phyloP scores from a whole-genome alignment of 2,329 filamentous ascomycete genomes.

The Cordyceps cateniannulata region DNA sequence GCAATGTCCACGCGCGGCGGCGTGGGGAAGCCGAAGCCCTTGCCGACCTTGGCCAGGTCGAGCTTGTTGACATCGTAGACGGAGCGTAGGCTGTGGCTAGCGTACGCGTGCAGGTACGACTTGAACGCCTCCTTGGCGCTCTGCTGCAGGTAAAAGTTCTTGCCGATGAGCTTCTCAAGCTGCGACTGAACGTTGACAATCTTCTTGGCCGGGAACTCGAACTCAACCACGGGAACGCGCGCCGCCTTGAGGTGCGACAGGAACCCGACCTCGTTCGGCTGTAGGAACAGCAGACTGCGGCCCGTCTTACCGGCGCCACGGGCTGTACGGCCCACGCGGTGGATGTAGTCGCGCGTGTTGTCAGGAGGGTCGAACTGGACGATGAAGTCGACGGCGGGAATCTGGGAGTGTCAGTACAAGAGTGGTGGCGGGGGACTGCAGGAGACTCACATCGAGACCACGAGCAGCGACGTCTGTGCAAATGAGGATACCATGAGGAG shows the following conservation, averaged over 20 bases:
- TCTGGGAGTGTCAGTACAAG: constrained; percentile 38
- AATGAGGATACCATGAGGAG: constrained; percentile 79
- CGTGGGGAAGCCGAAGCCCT: constrained; percentile 72
- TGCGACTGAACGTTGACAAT: constrained; percentile 86
- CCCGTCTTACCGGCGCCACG: constrained; percentile 78
- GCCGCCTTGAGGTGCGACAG: constrained; percentile 85
- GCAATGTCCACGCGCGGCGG: constrained; percentile 78
- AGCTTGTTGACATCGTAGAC: constrained; percentile 77
- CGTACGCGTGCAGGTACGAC: constrained; percentile 91
- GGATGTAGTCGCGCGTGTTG: constrained; percentile 86
- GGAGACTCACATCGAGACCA: constrained; percentile 68
- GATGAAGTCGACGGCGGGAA: constrained; percentile 93
- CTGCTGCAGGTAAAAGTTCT: constrained; percentile 98
- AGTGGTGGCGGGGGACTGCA: background rate
- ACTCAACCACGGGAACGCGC: constrained; percentile 89
- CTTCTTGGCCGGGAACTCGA: constrained; percentile 89
- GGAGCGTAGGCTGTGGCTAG: constrained; percentile 55
- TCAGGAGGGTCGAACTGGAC: constrained; percentile 93
- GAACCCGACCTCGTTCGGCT: constrained; percentile 89
- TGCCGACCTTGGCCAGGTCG: constrained; percentile 76
- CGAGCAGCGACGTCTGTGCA: constrained; percentile 95
- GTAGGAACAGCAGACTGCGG: constrained; percentile 84
- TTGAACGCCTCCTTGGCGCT: constrained; percentile 71
- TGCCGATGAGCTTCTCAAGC: constrained; percentile 85
- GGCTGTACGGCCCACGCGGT: constrained; percentile 92